These are phyloP conservation scores for Botryotinia calthae DNA, from an alignment of 2,329 filamentous ascomycete genomes.

Conservation along the genomic window DNA sequence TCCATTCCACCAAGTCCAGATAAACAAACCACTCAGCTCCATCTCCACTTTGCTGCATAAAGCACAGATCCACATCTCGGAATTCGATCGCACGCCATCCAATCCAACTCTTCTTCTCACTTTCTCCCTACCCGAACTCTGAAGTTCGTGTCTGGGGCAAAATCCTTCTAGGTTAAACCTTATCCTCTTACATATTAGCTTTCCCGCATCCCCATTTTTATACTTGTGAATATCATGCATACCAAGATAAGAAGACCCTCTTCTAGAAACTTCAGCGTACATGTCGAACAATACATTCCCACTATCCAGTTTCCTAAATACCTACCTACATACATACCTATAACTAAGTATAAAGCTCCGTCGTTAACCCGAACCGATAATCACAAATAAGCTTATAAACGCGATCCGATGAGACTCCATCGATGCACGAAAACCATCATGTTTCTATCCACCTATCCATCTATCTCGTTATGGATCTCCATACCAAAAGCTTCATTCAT, in stretches of 20 bases:
- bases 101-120: neutral
- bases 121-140: neutral
- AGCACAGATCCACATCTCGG: neutral
- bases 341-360: neutral
- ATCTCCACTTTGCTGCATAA: neutral
- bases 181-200: neutral
- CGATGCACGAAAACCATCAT: neutral
- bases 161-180: neutral
- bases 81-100: neutral
- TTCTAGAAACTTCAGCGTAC: neutral
- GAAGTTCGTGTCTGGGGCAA: neutral
- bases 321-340: neutral
- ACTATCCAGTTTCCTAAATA: neutral
- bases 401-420: neutral
- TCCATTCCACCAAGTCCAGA: neutral
- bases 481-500: neutral
- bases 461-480: neutral
- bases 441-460: neutral
- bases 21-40: neutral
- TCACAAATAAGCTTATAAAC: neutral
- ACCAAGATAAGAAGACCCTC: neutral
- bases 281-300: neutral
- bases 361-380: neutral
- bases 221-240: neutral
- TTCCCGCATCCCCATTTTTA: neutral